Percentiles rank a stretch among this genome's conserved stretches.
Evolutionary conservation across 768 basidiomycete species (phyloP).

Genomic region (Boletus fagicola): DNA sequence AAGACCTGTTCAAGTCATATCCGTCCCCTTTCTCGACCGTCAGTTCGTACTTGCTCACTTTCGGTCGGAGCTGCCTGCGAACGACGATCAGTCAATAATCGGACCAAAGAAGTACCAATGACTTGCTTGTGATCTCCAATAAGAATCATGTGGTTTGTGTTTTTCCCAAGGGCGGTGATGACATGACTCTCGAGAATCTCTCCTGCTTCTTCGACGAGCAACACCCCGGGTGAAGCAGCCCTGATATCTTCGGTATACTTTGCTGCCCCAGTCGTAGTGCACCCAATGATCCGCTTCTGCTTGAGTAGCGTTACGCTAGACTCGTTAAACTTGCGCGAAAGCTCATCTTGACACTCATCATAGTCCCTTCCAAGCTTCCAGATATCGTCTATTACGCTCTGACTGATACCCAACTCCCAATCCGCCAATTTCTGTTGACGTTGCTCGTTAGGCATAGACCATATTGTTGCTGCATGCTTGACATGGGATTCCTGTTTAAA

Average conservation of each 20-base stretch:
- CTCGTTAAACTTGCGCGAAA: conserved; percentile 38
- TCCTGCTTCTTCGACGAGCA: conserved; percentile 72
- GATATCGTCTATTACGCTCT: conserved; percentile 36
- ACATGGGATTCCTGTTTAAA: conserved; percentile 33
- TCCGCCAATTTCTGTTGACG: conserved; percentile 29
- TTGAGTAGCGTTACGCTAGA: conserved; percentile 36
- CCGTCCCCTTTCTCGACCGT: conserved; percentile 69
- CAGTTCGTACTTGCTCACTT: conserved; percentile 62
- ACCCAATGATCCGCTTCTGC: conserved; percentile 57
- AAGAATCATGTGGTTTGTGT: conserved; percentile 54
- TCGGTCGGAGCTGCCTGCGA: conserved; percentile 65
- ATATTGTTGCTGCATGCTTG: conserved; percentile 29
- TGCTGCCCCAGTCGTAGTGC: conserved; percentile 69
- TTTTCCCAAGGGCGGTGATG: conserved; percentile 50
- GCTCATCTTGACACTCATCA: conserved; percentile 36
- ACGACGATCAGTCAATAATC: neutral
- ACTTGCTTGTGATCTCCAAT: conserved; percentile 74
- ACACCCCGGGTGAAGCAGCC: conserved; percentile 46
- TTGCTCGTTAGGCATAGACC: conserved; percentile 33
- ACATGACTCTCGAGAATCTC: conserved; percentile 71
- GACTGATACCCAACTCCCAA: conserved; percentile 39
- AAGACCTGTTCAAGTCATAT: conserved; percentile 62
- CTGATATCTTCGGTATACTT: conserved; percentile 52
- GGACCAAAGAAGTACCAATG: neutral
- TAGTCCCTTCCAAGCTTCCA: conserved; percentile 37